Evolutionary conservation across 192 early-diverging fungal species (phyloP).

Genomic region (Piromyces finnis): DNA sequence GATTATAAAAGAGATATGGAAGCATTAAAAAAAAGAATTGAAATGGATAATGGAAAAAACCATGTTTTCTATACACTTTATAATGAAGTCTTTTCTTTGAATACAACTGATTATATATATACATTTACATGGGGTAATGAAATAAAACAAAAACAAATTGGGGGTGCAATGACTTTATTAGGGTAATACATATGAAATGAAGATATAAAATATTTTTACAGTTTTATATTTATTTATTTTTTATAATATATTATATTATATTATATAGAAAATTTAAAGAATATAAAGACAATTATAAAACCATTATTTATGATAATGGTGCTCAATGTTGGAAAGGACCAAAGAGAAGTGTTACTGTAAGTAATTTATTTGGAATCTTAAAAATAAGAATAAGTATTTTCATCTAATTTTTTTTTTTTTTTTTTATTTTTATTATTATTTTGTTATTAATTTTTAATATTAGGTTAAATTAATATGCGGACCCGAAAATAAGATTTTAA

Average conservation of each 20-base stretch:
- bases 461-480: constrained; percentile 59
- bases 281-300: constrained; percentile 13
- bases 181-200: no score
- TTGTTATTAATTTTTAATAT: neutral
- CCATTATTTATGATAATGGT: constrained; percentile 55
- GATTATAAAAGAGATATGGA: neutral
- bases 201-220: no score
- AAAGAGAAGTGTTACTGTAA: constrained; percentile 46
- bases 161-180: neutral
- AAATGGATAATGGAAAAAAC: neutral
- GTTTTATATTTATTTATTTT: neutral
- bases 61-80: neutral
- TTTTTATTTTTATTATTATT: constrained; percentile 1
- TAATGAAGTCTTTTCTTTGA: neutral
- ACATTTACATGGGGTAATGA: neutral
- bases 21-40: neutral
- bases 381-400: constrained; percentile 5
- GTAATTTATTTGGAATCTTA: neutral
- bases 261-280: neutral
- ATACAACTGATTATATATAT: neutral
- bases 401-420: neutral
- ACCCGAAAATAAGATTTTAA: constrained; percentile 34
- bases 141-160: neutral
- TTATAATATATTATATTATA: no score
- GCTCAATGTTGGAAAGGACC: constrained; percentile 92